These are phyloP conservation scores for Xylariaceae sp. DNA, from an alignment of 2,329 filamentous ascomycete genomes.

Conservation along the genomic window DNA sequence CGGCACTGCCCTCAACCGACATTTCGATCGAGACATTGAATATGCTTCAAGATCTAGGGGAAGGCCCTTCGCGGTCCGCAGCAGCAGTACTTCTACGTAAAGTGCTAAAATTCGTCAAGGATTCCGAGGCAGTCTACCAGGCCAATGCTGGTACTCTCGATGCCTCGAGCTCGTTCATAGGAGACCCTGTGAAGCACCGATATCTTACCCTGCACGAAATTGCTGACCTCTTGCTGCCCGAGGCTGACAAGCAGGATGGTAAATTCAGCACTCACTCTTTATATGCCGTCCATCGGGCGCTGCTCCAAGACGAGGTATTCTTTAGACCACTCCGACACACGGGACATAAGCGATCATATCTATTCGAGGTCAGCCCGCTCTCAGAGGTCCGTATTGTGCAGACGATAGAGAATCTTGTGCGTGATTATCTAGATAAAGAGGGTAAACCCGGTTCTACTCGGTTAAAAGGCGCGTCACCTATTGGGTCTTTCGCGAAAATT, in stretches of 20 bases:
- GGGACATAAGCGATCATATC: constrained; percentile 56
- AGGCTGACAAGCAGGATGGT: constrained; percentile 42
- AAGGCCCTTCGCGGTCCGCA: constrained; percentile 50
- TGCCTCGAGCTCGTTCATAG: constrained; percentile 50
- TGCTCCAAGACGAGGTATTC: constrained; percentile 64
- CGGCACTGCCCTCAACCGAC: constrained; percentile 43
- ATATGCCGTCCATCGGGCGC: constrained; percentile 72
- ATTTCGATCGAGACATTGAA: constrained; percentile 41
- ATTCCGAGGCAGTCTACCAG: constrained; percentile 54
- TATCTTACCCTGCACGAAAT: constrained; percentile 60
- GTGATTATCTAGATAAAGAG: constrained; percentile 55
- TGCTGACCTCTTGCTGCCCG: constrained; percentile 50
- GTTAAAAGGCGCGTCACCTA: neutral
- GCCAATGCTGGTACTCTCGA: constrained; percentile 55
- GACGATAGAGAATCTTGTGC: constrained; percentile 57
- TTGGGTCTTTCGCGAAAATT: constrained; percentile 52
- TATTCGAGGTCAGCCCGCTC: constrained; percentile 67
- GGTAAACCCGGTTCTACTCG: neutral
- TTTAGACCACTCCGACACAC: constrained; percentile 61
- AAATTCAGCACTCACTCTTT: constrained; percentile 56
- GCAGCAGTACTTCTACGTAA: constrained; percentile 52
- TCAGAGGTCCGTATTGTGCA: constrained; percentile 59
- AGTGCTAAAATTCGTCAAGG: constrained; percentile 53
- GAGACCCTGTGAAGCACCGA: constrained; percentile 44
- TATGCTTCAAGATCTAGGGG: constrained; percentile 47